A percentile compares a stretch with the other conserved stretches of the same genome.
Conservation (phyloP, 148 eudicot species). For the Polygonum aviculare region DNA sequence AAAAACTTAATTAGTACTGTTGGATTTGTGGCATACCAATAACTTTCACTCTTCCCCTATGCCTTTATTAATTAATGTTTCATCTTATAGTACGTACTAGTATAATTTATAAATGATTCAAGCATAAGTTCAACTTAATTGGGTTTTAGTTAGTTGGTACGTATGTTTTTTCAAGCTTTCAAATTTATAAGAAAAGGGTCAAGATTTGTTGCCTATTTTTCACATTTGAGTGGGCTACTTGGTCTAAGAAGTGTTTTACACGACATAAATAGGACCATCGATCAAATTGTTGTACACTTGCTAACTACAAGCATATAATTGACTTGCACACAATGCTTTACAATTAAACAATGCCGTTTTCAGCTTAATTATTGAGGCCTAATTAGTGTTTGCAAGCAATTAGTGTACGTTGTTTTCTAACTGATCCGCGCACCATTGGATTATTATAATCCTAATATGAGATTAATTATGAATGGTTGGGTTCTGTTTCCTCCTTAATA, state of each 20-base stretch:
- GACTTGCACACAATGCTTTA: not conserved
- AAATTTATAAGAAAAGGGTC: not conserved
- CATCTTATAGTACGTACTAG: not conserved
- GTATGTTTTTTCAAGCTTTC: not conserved
- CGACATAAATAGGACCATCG: not conserved
- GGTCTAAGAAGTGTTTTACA: slow-evolving; percentile 9
- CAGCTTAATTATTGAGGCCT: not conserved
- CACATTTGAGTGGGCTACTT: slow-evolving; percentile 1
- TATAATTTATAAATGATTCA: no score
- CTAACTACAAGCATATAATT: slow-evolving; percentile 10
- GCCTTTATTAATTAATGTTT: not conserved
- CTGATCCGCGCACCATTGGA: not conserved
- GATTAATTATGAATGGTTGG: not conserved
- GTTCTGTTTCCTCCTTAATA: not conserved
- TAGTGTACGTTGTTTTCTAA: not conserved
- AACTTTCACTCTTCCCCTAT: not conserved
- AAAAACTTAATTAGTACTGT: not conserved
- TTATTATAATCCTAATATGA: not conserved
- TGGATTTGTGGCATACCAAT: not conserved
- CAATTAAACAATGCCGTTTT: not conserved
- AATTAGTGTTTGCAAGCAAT: not conserved
- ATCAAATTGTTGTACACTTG: not conserved
- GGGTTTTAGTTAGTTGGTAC: no score
- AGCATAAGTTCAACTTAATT: no score
- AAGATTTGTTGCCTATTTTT: not conserved